Evolutionary conservation across 1,284 basidiomycete genomes (phyloP).

Genomic region (Ceratobasidium sp.): DNA sequence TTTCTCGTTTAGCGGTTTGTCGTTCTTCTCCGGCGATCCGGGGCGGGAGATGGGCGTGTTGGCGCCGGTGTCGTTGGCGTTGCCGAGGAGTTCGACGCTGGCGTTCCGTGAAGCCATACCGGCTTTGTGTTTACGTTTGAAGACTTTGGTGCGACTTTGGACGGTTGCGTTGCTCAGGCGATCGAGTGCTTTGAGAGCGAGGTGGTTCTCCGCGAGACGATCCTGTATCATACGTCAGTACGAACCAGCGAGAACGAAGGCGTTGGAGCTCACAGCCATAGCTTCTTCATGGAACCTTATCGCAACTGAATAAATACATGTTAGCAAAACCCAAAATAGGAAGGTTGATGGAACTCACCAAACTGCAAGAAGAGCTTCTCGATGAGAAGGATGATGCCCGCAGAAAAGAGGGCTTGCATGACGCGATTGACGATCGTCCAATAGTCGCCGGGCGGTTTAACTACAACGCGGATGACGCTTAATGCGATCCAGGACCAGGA

Average conservation of each 20-base stretch:
- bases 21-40: conserved; percentile 42
- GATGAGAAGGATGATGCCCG: conserved; percentile 70
- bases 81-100: conserved; percentile 39
- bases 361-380: conserved; percentile 81
- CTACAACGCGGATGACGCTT: conserved; percentile 69
- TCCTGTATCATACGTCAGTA: conserved; percentile 57
- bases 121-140: conserved; percentile 36
- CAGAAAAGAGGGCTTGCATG: conserved; percentile 78
- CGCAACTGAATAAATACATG: conserved; percentile 62
- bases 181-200: conserved; percentile 77
- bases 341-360: conserved; percentile 8
- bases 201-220: conserved; percentile 74
- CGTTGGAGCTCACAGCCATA: conserved; percentile 60
- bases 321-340: not conserved
- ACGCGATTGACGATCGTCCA: conserved; percentile 77
- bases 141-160: conserved; percentile 17
- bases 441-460: conserved; percentile 72
- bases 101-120: conserved; percentile 25
- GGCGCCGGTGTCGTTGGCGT: conserved; percentile 12
- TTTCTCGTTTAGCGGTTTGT: conserved; percentile 27
- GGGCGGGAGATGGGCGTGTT: conserved; percentile 45
- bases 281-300: conserved; percentile 83
- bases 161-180: conserved; percentile 58
- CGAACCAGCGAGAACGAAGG: not conserved
- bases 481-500: conserved; percentile 79